Conservation (phyloP, 148 eudicot species). For the Silene latifolia region DNA sequence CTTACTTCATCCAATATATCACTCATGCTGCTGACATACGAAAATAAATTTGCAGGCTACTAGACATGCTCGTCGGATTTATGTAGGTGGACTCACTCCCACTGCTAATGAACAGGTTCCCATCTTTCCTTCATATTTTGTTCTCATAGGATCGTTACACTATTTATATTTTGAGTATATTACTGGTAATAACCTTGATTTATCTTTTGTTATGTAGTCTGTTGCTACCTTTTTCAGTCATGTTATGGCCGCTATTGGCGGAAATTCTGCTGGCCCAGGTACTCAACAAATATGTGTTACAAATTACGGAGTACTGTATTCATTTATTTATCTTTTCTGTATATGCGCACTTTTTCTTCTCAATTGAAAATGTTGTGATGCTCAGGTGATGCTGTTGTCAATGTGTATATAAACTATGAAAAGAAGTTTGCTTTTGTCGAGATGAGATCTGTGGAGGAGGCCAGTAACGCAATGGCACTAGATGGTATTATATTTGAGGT, state of each 20-base stretch:
- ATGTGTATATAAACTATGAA: constrained; percentile 88
- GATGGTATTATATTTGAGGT: constrained; percentile 78
- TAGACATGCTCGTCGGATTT: constrained; percentile 92
- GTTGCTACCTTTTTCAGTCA: constrained; percentile 91
- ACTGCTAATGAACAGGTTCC: constrained; percentile 96
- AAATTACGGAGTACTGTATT: not conserved
- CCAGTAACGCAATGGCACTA: constrained; percentile 82
- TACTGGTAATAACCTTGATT: not conserved
- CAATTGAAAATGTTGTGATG: not conserved
- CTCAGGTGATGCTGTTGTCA: constrained; percentile 92
- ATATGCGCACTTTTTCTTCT: not conserved
- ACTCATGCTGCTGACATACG: not conserved
- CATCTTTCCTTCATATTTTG: not conserved
- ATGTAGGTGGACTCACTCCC: constrained; percentile 97
- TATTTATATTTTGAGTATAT: not conserved
- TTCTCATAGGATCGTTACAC: not conserved
- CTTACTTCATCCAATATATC: not conserved
- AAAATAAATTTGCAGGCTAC: constrained; percentile 62
- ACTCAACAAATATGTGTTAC: not conserved
- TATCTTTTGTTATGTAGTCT: constrained; percentile 47
- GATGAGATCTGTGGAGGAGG: constrained; percentile 88
- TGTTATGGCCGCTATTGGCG: constrained; percentile 90
- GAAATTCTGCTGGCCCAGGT: constrained; percentile 99
- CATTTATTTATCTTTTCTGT: not conserved
- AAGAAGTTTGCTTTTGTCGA: constrained; percentile 91